Base-by-base conservation (phyloP, 2,329 filamentous ascomycete species). In the Zymoseptoria crescenta region DNA sequence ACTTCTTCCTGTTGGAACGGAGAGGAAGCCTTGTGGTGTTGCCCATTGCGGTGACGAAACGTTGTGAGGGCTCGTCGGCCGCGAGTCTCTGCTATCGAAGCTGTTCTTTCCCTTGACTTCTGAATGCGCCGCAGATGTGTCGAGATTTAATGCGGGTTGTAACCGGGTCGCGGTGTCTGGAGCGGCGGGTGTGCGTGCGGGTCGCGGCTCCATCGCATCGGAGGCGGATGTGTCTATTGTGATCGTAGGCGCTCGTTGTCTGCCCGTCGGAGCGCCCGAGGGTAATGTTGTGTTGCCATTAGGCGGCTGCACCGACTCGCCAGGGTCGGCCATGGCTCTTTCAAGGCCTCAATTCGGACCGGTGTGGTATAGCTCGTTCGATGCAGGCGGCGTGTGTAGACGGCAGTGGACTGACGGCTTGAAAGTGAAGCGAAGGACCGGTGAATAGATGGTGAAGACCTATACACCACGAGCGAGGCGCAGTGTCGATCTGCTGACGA, bases 61-160 rank as follows among this genome's bases (percentile, higher is more conserved):
- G 73, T 88, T 87, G 70, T 87, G 85, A 5, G 85, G 83, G 49
- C 85, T 87, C 2, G 81, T 85, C 9, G 85, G 85, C 65, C 84
- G 76, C 67, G 83, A 85, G 61, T 87, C 84, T 64, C 77, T 81
- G 72, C 78, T 82, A 48, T 89, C 87, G 65, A 88, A 86, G 1
- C 85, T 85, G 45, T 79, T 78, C n/a, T 81, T 77, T 19, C 77
- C 76, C 62, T 80, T 79, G 52, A 80, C 70, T 64, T 86, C 83
- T 69, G 70, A 71, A 58, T 73, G 73, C 56, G 78, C 76, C 60
- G 77, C 77, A 62, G 78, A 80, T 6, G 78, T 80, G 69, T 80
- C 62, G 35, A 45, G 10, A 13, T 45, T 45, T 16, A 45, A 16
- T 16, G 35, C 35, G 13, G 35, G 35, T 16, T 45, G 35, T 45